These are phyloP conservation scores for Quercus lobata DNA, from an alignment of 331 rosid genomes.

Conservation along the genomic window DNA sequence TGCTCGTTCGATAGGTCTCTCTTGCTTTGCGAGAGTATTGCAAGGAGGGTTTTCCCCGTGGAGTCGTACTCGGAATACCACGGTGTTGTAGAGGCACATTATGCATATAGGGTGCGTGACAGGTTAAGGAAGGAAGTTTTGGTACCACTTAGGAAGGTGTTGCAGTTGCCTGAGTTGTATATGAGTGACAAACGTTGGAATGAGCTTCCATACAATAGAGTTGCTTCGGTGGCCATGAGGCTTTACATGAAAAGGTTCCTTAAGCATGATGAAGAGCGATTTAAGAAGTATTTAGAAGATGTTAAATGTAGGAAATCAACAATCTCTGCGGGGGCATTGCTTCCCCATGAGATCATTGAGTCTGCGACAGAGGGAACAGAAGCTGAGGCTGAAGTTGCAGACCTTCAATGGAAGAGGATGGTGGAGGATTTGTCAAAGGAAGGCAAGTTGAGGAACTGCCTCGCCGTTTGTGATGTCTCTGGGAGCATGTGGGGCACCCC, in stretches of 20 bases:
- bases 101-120: not conserved
- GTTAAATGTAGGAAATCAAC: not conserved
- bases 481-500: not conserved
- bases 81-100: not conserved
- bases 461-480: not conserved
- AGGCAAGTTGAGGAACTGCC: not conserved
- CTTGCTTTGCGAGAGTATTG: not conserved
- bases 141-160: not conserved
- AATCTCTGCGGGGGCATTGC: not conserved
- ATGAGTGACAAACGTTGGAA: not conserved
- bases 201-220: not conserved
- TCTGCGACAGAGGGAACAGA: no score
- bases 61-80: not conserved
- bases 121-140: not conserved
- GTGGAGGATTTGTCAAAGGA: not conserved
- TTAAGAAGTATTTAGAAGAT: not conserved
- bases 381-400: no score
- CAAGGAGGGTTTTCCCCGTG: not conserved
- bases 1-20: not conserved
- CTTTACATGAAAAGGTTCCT: not conserved
- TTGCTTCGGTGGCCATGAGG: not conserved
- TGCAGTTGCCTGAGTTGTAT: not conserved
- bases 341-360: not conserved
- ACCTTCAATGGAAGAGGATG: no score
- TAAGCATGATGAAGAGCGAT: not conserved